Conservation (phyloP, 257 asterid species). For the Nicotiana benthamiana region DNA sequence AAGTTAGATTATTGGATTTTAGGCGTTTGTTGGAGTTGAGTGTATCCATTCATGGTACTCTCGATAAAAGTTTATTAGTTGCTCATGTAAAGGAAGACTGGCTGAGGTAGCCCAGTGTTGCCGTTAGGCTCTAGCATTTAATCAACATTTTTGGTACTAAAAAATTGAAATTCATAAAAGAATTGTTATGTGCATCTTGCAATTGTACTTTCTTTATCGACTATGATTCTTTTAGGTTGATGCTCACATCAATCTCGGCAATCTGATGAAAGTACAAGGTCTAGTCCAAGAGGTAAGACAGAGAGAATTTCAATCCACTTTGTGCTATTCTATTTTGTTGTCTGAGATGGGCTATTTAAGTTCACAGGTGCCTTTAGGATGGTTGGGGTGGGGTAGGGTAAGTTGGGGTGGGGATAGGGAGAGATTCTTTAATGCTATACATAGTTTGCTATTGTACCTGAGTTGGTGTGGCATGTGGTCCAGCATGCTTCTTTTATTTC, state of each 20-base stretch:
- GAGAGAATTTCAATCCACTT: neutral
- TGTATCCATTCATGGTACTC: neutral
- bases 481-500: neutral
- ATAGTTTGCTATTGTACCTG: neutral
- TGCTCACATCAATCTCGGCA: constrained; percentile 98
- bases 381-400: neutral
- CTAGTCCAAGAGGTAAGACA: constrained; percentile 66
- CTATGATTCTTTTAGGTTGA: constrained; percentile 57
- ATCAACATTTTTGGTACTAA: constrained; percentile 73
- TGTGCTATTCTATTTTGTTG: neutral
- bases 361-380: neutral
- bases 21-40: neutral
- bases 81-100: constrained; percentile 58
- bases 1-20: constrained; percentile 9
- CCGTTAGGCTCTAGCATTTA: constrained; percentile 94
- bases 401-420: no score
- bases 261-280: constrained; percentile 99
- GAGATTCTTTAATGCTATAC: neutral
- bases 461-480: neutral
- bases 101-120: constrained; percentile 94
- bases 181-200: neutral
- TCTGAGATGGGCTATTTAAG: neutral
- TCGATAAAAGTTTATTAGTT: neutral
- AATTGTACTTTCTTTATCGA: constrained; percentile 7
- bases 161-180: neutral